A percentile compares a stretch with the other conserved stretches of the same genome.
Conservation (phyloP, 2,329 filamentous ascomycete species). For the Calycina herbarum region DNA sequence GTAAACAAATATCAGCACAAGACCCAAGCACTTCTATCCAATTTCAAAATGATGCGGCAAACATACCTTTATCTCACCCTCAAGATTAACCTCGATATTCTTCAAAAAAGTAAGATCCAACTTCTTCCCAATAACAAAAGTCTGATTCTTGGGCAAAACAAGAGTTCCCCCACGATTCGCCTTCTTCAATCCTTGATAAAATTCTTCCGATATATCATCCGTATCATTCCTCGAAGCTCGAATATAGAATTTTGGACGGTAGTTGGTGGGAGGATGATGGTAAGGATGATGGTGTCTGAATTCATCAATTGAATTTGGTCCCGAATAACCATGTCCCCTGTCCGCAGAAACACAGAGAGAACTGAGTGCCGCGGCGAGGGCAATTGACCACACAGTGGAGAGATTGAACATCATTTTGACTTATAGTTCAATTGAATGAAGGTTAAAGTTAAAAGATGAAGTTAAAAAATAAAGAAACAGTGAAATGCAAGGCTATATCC, state of each 20-base stretch:
- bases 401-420: background rate
- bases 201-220: constrained; percentile 57
- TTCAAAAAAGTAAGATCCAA: constrained; percentile 63
- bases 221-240: constrained; percentile 52
- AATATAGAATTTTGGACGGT: constrained; percentile 50
- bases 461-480: background rate
- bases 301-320: constrained; percentile 30
- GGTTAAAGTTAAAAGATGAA: background rate
- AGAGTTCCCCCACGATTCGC: constrained; percentile 61
- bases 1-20: background rate
- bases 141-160: constrained; percentile 50
- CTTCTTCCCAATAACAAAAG: constrained; percentile 49
- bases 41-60: background rate
- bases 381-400: background rate
- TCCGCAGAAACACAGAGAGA: background rate
- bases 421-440: background rate
- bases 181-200: constrained; percentile 52
- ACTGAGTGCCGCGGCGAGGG: background rate
- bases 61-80: constrained; percentile 53
- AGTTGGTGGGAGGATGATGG: constrained; percentile 27
- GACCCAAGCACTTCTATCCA: constrained; percentile 31
- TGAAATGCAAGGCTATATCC: background rate
- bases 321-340: constrained; percentile 10
- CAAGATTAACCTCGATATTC: constrained; percentile 59
- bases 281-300: constrained; percentile 44